phyloP scores from a whole-genome alignment of 2,329 filamentous ascomycete species.

The Coniochaeta sp. region DNA sequence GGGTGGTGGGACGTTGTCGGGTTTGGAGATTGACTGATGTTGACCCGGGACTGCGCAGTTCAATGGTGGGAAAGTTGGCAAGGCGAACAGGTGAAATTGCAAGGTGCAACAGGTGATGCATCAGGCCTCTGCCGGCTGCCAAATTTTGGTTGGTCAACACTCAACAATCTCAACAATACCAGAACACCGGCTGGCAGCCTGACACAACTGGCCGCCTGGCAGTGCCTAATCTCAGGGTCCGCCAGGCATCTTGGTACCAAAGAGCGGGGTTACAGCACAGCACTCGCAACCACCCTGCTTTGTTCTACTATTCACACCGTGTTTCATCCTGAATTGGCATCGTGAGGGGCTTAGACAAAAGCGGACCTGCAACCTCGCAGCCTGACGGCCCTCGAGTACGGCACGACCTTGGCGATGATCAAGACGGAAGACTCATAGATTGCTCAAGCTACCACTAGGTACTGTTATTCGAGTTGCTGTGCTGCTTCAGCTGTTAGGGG shows the following conservation, averaged over 20 bases:
- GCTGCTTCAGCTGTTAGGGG: too few relatives aligned
- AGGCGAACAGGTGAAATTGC: constrained; percentile 1
- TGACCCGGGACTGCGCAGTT: not conserved
- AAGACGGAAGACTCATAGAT: too few relatives aligned
- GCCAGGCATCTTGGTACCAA: not conserved
- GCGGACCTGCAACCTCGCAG: not conserved
- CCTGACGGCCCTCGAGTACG: too few relatives aligned
- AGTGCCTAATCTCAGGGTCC: not conserved
- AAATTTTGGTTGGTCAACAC: not conserved
- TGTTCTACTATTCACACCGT: not conserved
- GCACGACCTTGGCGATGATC: too few relatives aligned
- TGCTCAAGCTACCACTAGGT: too few relatives aligned
- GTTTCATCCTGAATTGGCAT: not conserved
- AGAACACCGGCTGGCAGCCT: not conserved
- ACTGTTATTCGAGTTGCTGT: too few relatives aligned
- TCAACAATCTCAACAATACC: not conserved
- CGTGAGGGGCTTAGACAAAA: not conserved
- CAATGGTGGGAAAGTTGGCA: not conserved
- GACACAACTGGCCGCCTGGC: not conserved
- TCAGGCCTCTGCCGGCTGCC: not conserved
- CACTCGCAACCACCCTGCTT: not conserved
- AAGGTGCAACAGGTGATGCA: not conserved
- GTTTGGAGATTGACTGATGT: constrained; percentile 2
- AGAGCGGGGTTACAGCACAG: not conserved
- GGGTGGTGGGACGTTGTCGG: not conserved